These are phyloP conservation scores for Suillus fuscotomentosus DNA, from an alignment of 768 basidiomycete genomes.

Conservation along the genomic window DNA sequence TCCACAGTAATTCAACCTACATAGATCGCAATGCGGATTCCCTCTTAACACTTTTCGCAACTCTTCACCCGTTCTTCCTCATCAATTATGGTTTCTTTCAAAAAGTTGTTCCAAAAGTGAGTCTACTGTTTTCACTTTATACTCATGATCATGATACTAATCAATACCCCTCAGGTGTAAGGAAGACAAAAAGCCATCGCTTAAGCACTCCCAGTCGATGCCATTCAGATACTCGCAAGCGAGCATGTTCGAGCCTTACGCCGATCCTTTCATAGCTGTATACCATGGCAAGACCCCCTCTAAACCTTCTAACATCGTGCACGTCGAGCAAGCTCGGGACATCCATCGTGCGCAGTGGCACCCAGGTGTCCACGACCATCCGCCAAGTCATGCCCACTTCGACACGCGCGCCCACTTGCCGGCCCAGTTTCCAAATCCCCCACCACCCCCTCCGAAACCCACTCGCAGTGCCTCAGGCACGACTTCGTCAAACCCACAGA, in stretches of 20 bases:
- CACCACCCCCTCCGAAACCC: conserved; percentile 8
- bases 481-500: background rate
- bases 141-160: background rate
- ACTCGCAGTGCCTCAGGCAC: background rate
- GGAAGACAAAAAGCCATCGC: background rate
- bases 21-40: background rate
- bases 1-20: background rate
- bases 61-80: background rate
- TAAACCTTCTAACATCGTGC: background rate
- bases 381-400: background rate
- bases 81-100: background rate
- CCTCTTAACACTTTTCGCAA: background rate
- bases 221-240: background rate
- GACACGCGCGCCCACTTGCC: conserved; percentile 2
- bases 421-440: conserved; percentile 9
- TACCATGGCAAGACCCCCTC: background rate
- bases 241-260: background rate
- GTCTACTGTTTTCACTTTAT: background rate
- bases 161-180: conserved; percentile 2
- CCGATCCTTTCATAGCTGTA: background rate
- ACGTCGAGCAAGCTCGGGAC: conserved; percentile 1
- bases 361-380: background rate
- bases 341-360: background rate
- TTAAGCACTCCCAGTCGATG: background rate
- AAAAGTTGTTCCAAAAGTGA: conserved; percentile 7